Base-by-base conservation (phyloP, 2,329 filamentous ascomycete species). In the Epichloe coenophiala region DNA sequence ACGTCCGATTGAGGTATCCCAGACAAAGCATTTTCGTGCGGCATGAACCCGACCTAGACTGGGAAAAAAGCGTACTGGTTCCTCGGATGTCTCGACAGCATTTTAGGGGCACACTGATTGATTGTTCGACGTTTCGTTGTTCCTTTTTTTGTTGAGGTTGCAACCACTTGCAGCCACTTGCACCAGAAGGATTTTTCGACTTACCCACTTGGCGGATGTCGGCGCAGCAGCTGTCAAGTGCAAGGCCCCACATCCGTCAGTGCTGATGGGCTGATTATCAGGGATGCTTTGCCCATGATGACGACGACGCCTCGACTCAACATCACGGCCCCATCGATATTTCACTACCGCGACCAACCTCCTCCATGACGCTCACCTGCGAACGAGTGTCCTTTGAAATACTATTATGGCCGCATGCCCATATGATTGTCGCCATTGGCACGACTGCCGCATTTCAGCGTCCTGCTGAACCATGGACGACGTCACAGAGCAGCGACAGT, bases 391-490 rank as follows among this genome's bases (percentile, higher is more conserved):
- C 12, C 21, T 13, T 17, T 4, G 19, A 42, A 21, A 12, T 19
- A 15, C 47, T 3, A 3, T 3, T 37, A 23, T 35, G n/a, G n/a
- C 35, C 36, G 19, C 31, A 17, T 21, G 43, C 21, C 43, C 39
- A 38, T 43, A 45, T 43, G 38, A 51, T 36, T 40, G 39, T 43
- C 35, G 51, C 37, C 31, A 33, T 15, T 35, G 33, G 9, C 35
- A 23, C 42, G 13, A 15, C 45, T 19, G 49, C 17, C 21, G 33
- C 41, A 31, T 7, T 27, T 47, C 36, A 45, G 50, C 46, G 37
- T 45, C 44, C 54, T 57, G 59, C 60, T 44, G 47, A 31, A 56
- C 59, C 63, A 64, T 64, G 64, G 62, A 63, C 59, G 55, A 59
- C 54, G 53, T 57, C 53, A 53, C 54, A 41, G 53, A 53, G 48